Evolutionary conservation across 768 basidiomycete genomes (phyloP).

Genomic region (Glaciozyma antarctica): DNA sequence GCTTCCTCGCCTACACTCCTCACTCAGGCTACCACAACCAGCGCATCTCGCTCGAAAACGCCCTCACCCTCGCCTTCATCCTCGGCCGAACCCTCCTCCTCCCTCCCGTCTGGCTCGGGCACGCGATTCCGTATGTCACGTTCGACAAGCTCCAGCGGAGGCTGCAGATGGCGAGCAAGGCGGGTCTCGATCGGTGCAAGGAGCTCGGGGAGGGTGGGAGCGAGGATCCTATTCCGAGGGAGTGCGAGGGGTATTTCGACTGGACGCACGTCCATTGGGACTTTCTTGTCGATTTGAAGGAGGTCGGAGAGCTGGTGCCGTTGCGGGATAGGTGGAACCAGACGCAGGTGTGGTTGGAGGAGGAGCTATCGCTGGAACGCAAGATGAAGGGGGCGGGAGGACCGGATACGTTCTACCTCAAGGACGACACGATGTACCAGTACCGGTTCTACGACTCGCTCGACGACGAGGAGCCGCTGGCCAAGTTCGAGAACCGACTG

Average conservation of each 20-base stretch:
- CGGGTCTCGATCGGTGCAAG: conserved; percentile 32
- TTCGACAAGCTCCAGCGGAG: conserved; percentile 48
- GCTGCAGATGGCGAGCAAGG: conserved; percentile 45
- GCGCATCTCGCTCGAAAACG: conserved; percentile 77
- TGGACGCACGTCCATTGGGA: conserved; percentile 62
- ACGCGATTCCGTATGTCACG: conserved; percentile 53
- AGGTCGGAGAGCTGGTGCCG: conserved; percentile 23
- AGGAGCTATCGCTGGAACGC: conserved; percentile 37
- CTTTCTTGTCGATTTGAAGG: conserved; percentile 54
- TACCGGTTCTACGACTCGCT: conserved; percentile 53
- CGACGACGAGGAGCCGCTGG: conserved; percentile 30
- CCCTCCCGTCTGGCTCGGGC: conserved; percentile 64
- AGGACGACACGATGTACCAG: conserved; percentile 53
- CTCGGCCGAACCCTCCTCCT: conserved; percentile 69
- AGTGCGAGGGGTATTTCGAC: conserved; percentile 54
- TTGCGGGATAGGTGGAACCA: conserved; percentile 50
- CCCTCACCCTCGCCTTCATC: conserved; percentile 57
- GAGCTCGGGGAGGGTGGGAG: conserved; percentile 43
- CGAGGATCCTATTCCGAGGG: conserved; percentile 44
- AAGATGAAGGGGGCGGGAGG: conserved; percentile 33
- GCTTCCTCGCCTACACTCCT: conserved; percentile 63
- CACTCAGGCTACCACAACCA: conserved; percentile 80
- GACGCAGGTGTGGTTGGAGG: conserved; percentile 46
- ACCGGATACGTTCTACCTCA: conserved; percentile 46
- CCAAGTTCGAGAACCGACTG: conserved; percentile 34